Conservation (phyloP, 805 yeast species). For the Kodamaea sagamina region DNA sequence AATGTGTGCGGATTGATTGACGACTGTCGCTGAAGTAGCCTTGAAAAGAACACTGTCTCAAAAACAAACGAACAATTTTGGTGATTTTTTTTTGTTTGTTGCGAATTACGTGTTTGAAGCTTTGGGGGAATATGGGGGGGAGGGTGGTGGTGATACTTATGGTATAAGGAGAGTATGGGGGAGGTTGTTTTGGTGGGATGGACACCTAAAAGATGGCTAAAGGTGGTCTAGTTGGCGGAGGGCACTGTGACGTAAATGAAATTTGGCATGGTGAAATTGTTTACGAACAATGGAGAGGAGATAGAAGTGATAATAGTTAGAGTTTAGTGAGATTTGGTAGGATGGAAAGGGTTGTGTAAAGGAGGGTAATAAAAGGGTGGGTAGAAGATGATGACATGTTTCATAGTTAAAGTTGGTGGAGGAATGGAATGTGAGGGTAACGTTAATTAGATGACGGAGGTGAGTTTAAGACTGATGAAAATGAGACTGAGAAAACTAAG, state of each 20-base stretch:
- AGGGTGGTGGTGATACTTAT: neutral
- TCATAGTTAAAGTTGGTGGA: too few relatives aligned
- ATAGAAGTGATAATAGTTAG: neutral
- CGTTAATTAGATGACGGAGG: too few relatives aligned
- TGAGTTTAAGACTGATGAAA: too few relatives aligned
- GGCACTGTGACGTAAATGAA: too few relatives aligned
- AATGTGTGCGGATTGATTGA: neutral
- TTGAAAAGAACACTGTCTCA: constrained; percentile 6
- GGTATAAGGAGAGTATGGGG: neutral
- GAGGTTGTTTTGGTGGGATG: neutral
- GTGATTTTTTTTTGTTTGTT: constrained; percentile 2
- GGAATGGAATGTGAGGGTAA: too few relatives aligned
- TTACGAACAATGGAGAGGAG: too few relatives aligned
- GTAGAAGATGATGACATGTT: neutral
- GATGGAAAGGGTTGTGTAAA: too few relatives aligned
- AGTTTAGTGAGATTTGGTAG: too few relatives aligned
- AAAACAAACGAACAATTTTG: constrained; percentile 4
- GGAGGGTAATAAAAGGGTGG: constrained; percentile 1
- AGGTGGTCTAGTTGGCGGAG: too few relatives aligned
- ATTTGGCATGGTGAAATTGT: too few relatives aligned
- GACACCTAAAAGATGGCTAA: too few relatives aligned
- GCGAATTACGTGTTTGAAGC: constrained; percentile 3
- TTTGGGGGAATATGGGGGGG: neutral
- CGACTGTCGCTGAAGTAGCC: neutral
- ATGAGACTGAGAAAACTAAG: too few relatives aligned